Evolutionary conservation across 2,329 filamentous ascomycete species (phyloP).

Genomic region (Neofusicoccum laricinum): DNA sequence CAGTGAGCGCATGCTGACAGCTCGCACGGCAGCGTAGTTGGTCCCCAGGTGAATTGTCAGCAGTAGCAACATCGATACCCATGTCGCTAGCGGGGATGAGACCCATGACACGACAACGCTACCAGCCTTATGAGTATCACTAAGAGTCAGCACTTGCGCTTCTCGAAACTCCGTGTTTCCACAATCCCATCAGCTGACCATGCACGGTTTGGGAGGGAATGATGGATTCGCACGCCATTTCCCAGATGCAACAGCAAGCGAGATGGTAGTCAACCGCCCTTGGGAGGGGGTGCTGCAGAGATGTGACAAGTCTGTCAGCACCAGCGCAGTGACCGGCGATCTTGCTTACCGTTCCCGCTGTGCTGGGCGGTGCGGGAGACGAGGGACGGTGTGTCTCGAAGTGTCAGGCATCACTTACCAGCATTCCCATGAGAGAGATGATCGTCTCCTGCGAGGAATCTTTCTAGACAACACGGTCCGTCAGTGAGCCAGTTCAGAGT

Average conservation of each 20-base stretch:
- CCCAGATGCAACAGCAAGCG: background rate
- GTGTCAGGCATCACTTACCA: slow-evolving; percentile 46
- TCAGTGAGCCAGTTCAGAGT: background rate
- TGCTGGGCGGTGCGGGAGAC: background rate
- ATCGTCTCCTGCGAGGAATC: slow-evolving; percentile 95
- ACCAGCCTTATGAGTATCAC: slow-evolving; percentile 52
- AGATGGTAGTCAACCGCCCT: background rate
- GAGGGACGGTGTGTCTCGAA: background rate
- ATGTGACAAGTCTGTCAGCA: background rate
- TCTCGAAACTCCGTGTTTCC: slow-evolving; percentile 10
- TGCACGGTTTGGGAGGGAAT: background rate
- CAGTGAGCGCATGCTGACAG: slow-evolving; percentile 78
- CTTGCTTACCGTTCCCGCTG: background rate
- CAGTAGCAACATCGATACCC: slow-evolving; percentile 68
- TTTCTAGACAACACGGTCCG: slow-evolving; percentile 49
- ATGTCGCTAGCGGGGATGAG: slow-evolving; percentile 68
- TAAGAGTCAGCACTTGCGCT: slow-evolving; percentile 11
- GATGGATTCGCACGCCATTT: background rate
- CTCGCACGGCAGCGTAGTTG: slow-evolving; percentile 81
- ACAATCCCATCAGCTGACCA: background rate
- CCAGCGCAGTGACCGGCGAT: background rate
- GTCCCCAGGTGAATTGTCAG: slow-evolving; percentile 75
- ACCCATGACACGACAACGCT: slow-evolving; percentile 77
- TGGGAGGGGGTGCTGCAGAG: background rate
- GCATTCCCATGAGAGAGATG: slow-evolving; percentile 82